Percentiles rank a stretch among this genome's conserved stretches.
phyloP scores from a whole-genome alignment of 306 rosid species.

The Quercus agrifolia region DNA sequence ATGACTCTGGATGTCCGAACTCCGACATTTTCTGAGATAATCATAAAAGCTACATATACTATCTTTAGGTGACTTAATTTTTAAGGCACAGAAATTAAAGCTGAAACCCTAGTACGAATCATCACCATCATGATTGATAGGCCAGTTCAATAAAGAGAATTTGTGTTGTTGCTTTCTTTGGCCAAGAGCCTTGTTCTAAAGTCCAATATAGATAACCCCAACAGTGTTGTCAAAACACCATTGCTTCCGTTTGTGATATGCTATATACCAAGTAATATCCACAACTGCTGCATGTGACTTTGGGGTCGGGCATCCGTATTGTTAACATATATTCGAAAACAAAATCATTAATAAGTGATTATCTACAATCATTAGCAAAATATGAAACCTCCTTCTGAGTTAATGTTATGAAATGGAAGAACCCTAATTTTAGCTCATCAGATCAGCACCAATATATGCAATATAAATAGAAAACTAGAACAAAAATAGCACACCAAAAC shows the following conservation, averaged over 20 bases:
- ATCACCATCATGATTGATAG: conserved; percentile 43
- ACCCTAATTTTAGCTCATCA: too few species aligned
- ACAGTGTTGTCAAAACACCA: background rate
- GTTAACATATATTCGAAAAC: too few species aligned
- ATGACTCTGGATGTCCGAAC: background rate
- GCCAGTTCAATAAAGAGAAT: background rate
- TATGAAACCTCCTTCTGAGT: too few species aligned
- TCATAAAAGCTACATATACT: conserved; percentile 7
- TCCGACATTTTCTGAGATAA: conserved; percentile 33
- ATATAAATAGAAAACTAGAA: background rate
- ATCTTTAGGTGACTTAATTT: conserved; percentile 14
- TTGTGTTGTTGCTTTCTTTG: conserved; percentile 33
- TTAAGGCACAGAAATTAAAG: conserved; percentile 24
- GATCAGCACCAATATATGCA: too few species aligned
- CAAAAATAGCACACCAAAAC: background rate
- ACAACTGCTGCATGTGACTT: too few species aligned
- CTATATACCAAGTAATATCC: background rate
- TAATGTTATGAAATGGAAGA: too few species aligned
- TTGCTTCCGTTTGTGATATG: background rate
- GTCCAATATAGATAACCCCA: background rate
- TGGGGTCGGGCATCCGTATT: too few species aligned
- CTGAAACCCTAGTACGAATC: conserved; percentile 32
- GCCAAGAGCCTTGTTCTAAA: background rate
- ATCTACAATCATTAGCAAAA: too few species aligned
- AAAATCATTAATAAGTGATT: too few species aligned